Conservation (phyloP, 1,284 basidiomycete genomes). For the Puccinia brachypodii region DNA sequence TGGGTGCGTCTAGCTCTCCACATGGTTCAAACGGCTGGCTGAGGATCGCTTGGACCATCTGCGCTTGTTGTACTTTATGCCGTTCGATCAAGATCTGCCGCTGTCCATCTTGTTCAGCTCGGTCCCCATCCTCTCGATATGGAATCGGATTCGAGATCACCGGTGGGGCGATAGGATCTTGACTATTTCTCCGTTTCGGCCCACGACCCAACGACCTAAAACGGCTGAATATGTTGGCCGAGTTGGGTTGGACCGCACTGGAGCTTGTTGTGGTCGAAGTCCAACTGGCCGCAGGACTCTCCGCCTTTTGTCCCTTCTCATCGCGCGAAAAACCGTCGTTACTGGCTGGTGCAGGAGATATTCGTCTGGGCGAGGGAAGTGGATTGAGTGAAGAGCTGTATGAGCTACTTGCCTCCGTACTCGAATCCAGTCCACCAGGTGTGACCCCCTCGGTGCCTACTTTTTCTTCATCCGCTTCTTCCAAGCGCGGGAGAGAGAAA, state of each 20-base stretch:
- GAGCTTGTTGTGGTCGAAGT: not conserved
- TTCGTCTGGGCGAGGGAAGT: not conserved
- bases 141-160: slow-evolving; percentile 23
- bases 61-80: slow-evolving; percentile 57
- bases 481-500: slow-evolving; percentile 39
- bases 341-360: slow-evolving; percentile 9
- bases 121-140: slow-evolving; percentile 6
- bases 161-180: slow-evolving; percentile 1
- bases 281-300: slow-evolving; percentile 7
- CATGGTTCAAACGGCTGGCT: slow-evolving; percentile 71
- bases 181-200: slow-evolving; percentile 31
- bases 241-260: not conserved
- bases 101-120: slow-evolving; percentile 50
- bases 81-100: slow-evolving; percentile 30
- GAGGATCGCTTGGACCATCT: slow-evolving; percentile 67
- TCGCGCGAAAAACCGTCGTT: not conserved
- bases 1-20: slow-evolving; percentile 70
- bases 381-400: slow-evolving; percentile 34
- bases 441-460: not conserved
- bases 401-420: slow-evolving; percentile 30
- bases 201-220: slow-evolving; percentile 30
- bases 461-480: slow-evolving; percentile 31
- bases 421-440: not conserved
- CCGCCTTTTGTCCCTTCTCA: not conserved
- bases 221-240: slow-evolving; percentile 37